phyloP scores from a whole-genome alignment of 148 eudicot species.

The Rhododendron ferrugineum region DNA sequence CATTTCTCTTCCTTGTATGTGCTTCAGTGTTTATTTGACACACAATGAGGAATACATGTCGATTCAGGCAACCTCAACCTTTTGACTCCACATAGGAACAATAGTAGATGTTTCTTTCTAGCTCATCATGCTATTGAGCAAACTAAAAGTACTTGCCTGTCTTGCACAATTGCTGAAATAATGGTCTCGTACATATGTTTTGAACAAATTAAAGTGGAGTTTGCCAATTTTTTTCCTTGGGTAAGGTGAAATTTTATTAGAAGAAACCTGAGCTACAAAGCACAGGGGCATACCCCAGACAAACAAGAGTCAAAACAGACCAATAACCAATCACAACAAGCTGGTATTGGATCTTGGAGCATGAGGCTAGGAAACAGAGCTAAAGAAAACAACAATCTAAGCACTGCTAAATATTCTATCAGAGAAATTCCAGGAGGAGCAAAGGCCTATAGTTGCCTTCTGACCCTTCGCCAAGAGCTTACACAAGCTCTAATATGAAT shows the following conservation, averaged over 20 bases:
- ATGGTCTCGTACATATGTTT: neutral
- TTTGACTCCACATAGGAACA: neutral
- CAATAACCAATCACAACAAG: too few relatives aligned
- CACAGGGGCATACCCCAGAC: too few relatives aligned
- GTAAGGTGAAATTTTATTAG: too few relatives aligned
- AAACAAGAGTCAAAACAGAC: too few relatives aligned
- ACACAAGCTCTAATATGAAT: neutral
- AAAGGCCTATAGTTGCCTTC: too few relatives aligned
- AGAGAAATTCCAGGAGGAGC: too few relatives aligned
- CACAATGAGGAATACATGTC: neutral
- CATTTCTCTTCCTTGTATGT: neutral
- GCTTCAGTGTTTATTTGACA: neutral
- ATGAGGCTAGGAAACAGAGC: too few relatives aligned
- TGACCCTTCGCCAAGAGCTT: too few relatives aligned
- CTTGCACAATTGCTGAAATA: neutral
- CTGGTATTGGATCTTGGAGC: too few relatives aligned
- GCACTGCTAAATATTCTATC: too few relatives aligned
- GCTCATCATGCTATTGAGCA: neutral
- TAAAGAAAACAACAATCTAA: too few relatives aligned
- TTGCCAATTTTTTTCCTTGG: neutral
- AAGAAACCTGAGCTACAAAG: too few relatives aligned
- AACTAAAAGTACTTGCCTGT: neutral
- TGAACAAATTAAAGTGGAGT: neutral
- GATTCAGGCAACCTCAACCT: neutral
- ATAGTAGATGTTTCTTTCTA: neutral